Conservation (phyloP, 768 basidiomycete species). For the Suillus luteus region DNA sequence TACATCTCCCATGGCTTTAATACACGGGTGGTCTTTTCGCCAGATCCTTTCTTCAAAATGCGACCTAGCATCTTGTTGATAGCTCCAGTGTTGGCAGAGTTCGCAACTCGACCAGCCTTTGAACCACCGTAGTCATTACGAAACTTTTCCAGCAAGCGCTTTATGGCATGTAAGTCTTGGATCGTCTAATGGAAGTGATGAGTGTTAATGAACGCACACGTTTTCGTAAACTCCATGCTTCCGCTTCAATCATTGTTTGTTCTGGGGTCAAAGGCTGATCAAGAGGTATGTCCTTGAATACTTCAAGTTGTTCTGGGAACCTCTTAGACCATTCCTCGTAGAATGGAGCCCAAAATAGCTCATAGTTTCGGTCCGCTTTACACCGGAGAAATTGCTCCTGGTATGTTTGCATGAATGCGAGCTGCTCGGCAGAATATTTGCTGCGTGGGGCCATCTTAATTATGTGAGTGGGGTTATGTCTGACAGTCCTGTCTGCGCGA, state of each 20-base stretch:
- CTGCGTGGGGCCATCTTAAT: neutral
- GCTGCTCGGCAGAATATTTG: neutral
- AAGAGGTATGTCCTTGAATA: conserved; percentile 3
- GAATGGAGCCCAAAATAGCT: neutral
- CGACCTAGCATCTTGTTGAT: neutral
- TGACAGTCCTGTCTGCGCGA: neutral
- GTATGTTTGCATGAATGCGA: neutral
- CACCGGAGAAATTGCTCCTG: neutral
- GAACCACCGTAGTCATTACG: neutral
- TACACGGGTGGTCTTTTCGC: neutral
- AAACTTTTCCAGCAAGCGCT: neutral
- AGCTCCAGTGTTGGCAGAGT: neutral
- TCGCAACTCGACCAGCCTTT: neutral
- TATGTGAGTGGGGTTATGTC: neutral
- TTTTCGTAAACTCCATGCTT: neutral
- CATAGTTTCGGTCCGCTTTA: neutral
- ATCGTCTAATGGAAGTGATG: neutral
- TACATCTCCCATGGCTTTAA: neutral
- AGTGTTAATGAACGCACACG: neutral
- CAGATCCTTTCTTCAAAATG: neutral
- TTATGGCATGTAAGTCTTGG: conserved; percentile 1
- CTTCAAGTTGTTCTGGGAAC: conserved; percentile 1
- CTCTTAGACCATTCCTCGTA: neutral
- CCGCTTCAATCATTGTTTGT: conserved; percentile 2
- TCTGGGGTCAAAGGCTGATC: conserved; percentile 2